Percentiles rank a stretch among this genome's conserved stretches.
phyloP scores from a whole-genome alignment of 2,329 filamentous ascomycete species.

The Colletotrichum tropicale region DNA sequence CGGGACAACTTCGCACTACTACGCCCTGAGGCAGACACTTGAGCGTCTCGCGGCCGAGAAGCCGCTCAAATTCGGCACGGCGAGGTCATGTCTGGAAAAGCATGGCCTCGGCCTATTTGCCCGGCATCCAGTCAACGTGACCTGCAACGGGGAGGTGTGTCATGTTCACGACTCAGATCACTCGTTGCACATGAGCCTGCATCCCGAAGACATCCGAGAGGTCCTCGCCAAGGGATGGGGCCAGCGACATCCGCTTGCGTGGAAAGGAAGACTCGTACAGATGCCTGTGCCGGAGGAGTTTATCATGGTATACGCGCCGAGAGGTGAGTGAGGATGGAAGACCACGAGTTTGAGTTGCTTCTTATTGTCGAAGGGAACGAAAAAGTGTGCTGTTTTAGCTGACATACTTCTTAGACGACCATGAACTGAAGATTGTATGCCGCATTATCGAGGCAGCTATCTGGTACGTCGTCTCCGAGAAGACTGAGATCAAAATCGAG shows the following conservation, averaged over 20 bases:
- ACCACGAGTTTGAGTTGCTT: not conserved
- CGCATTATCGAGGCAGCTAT: constrained; percentile 75
- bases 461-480: constrained; percentile 65
- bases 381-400: not conserved
- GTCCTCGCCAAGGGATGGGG: constrained; percentile 82
- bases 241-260: constrained; percentile 71
- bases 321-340: constrained; percentile 40
- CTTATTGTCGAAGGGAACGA: not conserved
- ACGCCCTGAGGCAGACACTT: constrained; percentile 58
- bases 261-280: constrained; percentile 64
- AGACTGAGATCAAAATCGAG: constrained; percentile 38
- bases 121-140: constrained; percentile 67
- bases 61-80: constrained; percentile 59
- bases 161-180: constrained; percentile 81
- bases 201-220: constrained; percentile 76
- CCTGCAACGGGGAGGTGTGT: constrained; percentile 80
- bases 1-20: constrained; percentile 57
- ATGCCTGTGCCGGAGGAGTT: constrained; percentile 77
- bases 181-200: constrained; percentile 79
- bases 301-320: constrained; percentile 82
- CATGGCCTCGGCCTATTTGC: constrained; percentile 80
- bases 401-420: constrained; percentile 47
- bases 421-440: constrained; percentile 71
- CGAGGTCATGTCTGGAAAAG: constrained; percentile 81
- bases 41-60: constrained; percentile 51